phyloP scores from a whole-genome alignment of 2,329 filamentous ascomycete species.

The Talaromyces sp. region DNA sequence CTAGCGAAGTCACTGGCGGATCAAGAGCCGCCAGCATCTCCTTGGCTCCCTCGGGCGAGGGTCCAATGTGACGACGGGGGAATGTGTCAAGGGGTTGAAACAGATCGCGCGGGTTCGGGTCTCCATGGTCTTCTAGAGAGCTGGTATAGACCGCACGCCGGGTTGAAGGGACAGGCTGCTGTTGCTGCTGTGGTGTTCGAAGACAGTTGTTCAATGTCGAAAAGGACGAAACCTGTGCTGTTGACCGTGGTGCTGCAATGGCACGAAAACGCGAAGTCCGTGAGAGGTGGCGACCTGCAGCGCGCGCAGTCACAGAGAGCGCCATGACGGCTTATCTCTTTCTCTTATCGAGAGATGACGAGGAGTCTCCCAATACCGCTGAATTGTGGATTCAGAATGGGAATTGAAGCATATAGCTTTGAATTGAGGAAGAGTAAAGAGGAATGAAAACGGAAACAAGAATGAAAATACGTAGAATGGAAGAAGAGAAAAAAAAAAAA shows the following conservation, averaged over 20 bases:
- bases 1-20: slow-evolving; percentile 65
- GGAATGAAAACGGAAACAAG: background rate
- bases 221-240: slow-evolving; percentile 18
- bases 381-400: slow-evolving; percentile 1
- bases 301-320: slow-evolving; percentile 8
- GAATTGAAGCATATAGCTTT: background rate
- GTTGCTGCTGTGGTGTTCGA: slow-evolving; percentile 19
- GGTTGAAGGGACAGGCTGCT: slow-evolving; percentile 16
- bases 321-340: slow-evolving; percentile 5
- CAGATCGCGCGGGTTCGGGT: slow-evolving; percentile 31
- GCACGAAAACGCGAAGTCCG: background rate
- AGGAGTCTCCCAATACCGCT: slow-evolving; percentile 6
- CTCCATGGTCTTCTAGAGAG: slow-evolving; percentile 79
- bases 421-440: background rate
- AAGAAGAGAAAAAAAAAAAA: background rate
- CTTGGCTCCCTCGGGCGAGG: slow-evolving; percentile 60
- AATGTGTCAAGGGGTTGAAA: slow-evolving; percentile 56
- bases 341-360: background rate
- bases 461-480: background rate
- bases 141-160: slow-evolving; percentile 67
- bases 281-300: slow-evolving; percentile 6
- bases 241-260: slow-evolving; percentile 1
- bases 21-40: slow-evolving; percentile 77
- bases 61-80: slow-evolving; percentile 79
- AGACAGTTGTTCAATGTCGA: slow-evolving; percentile 25